Conservation (phyloP, 371 early-diverging fungal genomes). For the Dinochytrium kinnereticum region DNA sequence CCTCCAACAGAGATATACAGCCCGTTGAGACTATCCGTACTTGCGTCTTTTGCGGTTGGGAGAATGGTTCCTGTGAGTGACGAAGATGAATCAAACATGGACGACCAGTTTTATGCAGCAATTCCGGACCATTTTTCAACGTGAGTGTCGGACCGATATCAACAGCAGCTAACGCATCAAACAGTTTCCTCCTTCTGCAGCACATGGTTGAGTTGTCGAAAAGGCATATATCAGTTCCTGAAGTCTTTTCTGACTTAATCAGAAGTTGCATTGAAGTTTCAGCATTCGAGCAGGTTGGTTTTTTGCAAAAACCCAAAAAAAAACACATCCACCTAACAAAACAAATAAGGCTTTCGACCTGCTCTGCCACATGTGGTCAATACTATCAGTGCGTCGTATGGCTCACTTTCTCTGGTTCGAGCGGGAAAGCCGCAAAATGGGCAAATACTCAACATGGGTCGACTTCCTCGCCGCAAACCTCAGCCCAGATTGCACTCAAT, state of each 20-base stretch:
- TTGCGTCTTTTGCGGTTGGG: slow-evolving; percentile 3
- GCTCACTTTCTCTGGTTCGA: neutral
- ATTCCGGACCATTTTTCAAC: slow-evolving; percentile 1
- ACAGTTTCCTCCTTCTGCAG: slow-evolving; percentile 4
- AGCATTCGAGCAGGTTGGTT: neutral
- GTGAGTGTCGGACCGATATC: neutral
- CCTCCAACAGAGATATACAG: neutral
- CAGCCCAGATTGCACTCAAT: neutral
- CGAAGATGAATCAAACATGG: neutral
- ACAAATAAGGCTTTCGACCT: slow-evolving; percentile 1
- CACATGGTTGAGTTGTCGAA: slow-evolving; percentile 6
- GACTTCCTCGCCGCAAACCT: neutral
- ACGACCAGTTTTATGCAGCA: neutral
- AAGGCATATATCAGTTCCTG: neutral
- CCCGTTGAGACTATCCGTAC: neutral
- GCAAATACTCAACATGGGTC: neutral
- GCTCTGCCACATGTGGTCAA: slow-evolving; percentile 8
- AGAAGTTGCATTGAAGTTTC: neutral
- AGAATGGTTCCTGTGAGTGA: neutral
- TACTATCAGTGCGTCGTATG: neutral
- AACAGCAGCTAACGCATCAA: neutral
- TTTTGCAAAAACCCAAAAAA: neutral
- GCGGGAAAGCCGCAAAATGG: neutral
- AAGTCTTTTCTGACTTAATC: neutral
- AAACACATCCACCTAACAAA: neutral